Evolutionary conservation across 2,329 filamentous ascomycete genomes (phyloP).

Genomic region (Rutstroemia sp.): DNA sequence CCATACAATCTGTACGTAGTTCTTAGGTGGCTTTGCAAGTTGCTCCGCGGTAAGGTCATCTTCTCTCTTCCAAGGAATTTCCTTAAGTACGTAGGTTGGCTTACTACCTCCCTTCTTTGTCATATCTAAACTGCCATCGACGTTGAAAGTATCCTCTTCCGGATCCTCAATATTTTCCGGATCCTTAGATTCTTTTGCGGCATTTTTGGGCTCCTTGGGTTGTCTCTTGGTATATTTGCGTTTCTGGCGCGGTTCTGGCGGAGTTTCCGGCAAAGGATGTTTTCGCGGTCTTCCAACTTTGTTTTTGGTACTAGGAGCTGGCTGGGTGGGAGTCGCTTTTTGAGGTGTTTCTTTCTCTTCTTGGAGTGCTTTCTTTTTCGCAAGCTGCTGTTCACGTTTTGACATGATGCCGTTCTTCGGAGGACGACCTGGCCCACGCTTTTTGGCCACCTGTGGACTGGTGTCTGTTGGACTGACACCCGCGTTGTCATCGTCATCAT

Average conservation of each 20-base stretch:
- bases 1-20: constrained; percentile 50
- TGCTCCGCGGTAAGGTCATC: constrained; percentile 62
- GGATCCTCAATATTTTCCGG: constrained; percentile 39
- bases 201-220: constrained; percentile 38
- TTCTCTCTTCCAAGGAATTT: constrained; percentile 14
- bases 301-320: constrained; percentile 37
- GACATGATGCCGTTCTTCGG: constrained; percentile 81
- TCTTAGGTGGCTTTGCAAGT: constrained; percentile 55
- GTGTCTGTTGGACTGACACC: constrained; percentile 14
- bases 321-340: constrained; percentile 29
- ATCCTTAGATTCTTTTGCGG: constrained; percentile 34
- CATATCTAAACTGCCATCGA: constrained; percentile 2
- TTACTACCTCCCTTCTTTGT: constrained; percentile 23
- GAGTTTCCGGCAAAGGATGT: constrained; percentile 48
- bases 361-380: constrained; percentile 45
- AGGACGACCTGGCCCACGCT: constrained; percentile 68
- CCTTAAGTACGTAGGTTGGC: constrained; percentile 26
- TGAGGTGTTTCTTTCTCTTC: constrained; percentile 44
- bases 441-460: constrained; percentile 29
- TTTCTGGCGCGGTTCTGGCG: constrained; percentile 51
- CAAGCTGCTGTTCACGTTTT: constrained; percentile 61
- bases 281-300: constrained; percentile 60
- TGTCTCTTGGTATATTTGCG: constrained; percentile 60
- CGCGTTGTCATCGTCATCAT: constrained; percentile 5
- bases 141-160: constrained; percentile 32